A percentile compares a stretch with the other conserved stretches of the same genome.
Conservation (phyloP, 768 basidiomycete genomes). For the Pleurotus giganteus region DNA sequence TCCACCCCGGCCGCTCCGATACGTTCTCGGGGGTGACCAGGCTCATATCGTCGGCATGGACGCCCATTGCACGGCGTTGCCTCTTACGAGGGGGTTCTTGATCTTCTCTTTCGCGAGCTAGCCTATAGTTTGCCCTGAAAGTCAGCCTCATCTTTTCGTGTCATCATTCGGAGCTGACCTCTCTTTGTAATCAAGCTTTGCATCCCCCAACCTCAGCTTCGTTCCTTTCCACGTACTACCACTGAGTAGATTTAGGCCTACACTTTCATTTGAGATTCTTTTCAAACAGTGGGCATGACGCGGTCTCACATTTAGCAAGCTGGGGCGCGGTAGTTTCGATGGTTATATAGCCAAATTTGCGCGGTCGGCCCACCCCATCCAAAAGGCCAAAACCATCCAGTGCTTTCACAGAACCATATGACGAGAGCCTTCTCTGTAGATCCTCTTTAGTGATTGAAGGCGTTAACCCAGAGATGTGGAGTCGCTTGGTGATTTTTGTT, state of each 20-base stretch:
- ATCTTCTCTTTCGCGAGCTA: conserved; percentile 32
- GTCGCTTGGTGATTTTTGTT: conserved; percentile 5
- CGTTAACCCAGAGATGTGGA: conserved; percentile 72
- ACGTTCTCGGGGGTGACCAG: conserved; percentile 60
- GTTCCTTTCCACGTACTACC: conserved; percentile 89
- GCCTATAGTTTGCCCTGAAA: conserved; percentile 25
- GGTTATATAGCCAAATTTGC: conserved; percentile 74
- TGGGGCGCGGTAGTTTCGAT: conserved; percentile 60
- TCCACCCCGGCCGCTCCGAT: conserved; percentile 58
- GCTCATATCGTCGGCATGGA: conserved; percentile 61
- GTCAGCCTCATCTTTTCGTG: conserved; percentile 16
- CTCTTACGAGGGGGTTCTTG: conserved; percentile 43
- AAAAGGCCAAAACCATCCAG: conserved; percentile 67
- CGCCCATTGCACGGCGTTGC: conserved; percentile 33
- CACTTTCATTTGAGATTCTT: conserved; percentile 5
- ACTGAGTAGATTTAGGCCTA: conserved; percentile 74
- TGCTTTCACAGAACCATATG: conserved; percentile 67
- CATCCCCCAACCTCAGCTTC: conserved; percentile 78
- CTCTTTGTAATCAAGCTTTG: conserved; percentile 70
- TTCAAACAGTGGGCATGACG: not conserved
- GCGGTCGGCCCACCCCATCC: conserved; percentile 63
- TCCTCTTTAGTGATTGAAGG: conserved; percentile 58
- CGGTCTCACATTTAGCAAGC: conserved; percentile 60
- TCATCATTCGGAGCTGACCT: conserved; percentile 39
- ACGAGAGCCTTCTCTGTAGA: conserved; percentile 53